phyloP scores from a whole-genome alignment of 2,329 filamentous ascomycete species.

The Epicoccum nigrum region DNA sequence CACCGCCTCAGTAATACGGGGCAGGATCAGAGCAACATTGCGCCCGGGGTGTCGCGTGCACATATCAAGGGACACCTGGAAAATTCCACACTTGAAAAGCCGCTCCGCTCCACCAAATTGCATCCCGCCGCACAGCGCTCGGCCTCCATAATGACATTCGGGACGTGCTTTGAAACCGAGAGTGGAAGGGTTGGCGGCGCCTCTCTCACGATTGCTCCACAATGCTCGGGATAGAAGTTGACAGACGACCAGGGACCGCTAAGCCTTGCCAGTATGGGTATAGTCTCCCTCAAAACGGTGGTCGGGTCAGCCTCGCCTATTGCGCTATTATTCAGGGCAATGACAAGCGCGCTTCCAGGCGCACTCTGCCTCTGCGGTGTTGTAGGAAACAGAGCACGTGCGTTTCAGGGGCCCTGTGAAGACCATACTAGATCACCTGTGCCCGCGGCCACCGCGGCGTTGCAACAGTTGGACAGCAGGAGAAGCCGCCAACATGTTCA shows the following conservation, averaged over 20 bases:
- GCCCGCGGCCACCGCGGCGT: background rate
- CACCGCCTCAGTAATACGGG: conserved; percentile 11
- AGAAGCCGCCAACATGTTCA: background rate
- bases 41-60: conserved; percentile 13
- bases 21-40: conserved; percentile 2
- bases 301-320: background rate
- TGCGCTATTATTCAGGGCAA: conserved; percentile 12
- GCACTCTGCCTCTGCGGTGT: background rate
- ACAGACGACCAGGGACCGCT: conserved; percentile 1
- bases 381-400: conserved; percentile 5
- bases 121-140: conserved; percentile 1
- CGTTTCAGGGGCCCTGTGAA: conserved; percentile 7
- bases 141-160: conserved; percentile 1
- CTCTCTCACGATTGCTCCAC: conserved; percentile 10
- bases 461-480: background rate
- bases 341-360: conserved; percentile 6
- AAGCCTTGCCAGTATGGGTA: background rate
- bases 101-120: conserved; percentile 1
- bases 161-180: conserved; percentile 3
- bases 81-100: conserved; percentile 1
- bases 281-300: background rate
- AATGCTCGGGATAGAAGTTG: conserved; percentile 8
- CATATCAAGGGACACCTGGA: conserved; percentile 5
- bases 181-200: conserved; percentile 15
- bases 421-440: background rate